A percentile compares a stretch with the other conserved stretches of the same genome.
phyloP scores from a whole-genome alignment of 192 early-diverging fungal species.

The Gonapodya sp. region DNA sequence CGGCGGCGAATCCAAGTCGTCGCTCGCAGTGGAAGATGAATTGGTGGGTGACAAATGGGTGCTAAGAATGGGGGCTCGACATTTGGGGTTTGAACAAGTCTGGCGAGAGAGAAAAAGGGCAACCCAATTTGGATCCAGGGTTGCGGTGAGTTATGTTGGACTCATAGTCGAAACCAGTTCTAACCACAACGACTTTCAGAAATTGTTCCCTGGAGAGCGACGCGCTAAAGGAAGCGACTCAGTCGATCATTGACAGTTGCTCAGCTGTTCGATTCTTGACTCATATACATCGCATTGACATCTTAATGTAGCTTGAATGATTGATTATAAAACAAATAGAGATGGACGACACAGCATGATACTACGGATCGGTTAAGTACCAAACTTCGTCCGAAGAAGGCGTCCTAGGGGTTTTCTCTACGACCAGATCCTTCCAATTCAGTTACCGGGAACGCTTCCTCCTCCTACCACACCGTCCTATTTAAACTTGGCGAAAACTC shows the following conservation, averaged over 20 bases:
- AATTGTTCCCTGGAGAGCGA: background rate
- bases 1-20: background rate
- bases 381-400: no score
- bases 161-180: no score
- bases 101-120: background rate
- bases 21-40: background rate
- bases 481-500: no score
- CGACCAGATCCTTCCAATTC: no score
- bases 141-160: background rate
- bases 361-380: no score
- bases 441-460: no score
- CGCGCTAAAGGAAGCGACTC: background rate
- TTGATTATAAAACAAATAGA: no score
- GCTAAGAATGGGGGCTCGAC: background rate
- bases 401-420: no score
- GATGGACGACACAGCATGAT: background rate
- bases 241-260: background rate
- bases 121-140: background rate
- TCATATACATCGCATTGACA: no score
- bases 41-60: constrained; percentile 5
- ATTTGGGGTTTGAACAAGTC: background rate
- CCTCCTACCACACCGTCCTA: no score
- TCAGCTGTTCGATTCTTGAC: no score
- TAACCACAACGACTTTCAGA: background rate
- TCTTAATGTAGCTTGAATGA: no score